Evolutionary conservation across 176 grass and related monocot genomes (phyloP).

Genomic region (Thalia dealbata): DNA sequence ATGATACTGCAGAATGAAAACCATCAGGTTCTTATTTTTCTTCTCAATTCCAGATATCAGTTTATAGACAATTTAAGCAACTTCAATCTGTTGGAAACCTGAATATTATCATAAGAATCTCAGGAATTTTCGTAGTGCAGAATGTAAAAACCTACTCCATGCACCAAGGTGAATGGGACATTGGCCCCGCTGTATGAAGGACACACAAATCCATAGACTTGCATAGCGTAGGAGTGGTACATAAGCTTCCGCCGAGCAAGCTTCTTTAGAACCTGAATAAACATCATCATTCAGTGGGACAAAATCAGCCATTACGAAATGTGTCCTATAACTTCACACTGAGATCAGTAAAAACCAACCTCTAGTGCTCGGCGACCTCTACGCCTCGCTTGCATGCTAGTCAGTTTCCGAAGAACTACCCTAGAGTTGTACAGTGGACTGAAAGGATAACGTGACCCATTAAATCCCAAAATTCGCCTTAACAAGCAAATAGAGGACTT

Average conservation of each 20-base stretch:
- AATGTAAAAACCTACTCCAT: slow-evolving; percentile 40
- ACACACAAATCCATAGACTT: slow-evolving; percentile 79
- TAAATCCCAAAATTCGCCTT: slow-evolving; percentile 10
- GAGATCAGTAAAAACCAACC: slow-evolving; percentile 27
- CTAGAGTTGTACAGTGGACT: slow-evolving; percentile 70
- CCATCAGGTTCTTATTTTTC: not conserved
- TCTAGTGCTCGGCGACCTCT: slow-evolving; percentile 83
- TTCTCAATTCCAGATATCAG: not conserved
- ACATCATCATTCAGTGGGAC: not conserved
- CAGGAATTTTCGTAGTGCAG: not conserved
- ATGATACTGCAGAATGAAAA: slow-evolving; percentile 57
- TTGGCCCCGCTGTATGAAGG: slow-evolving; percentile 26
- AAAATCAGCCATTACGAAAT: not conserved
- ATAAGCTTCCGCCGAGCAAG: slow-evolving; percentile 73
- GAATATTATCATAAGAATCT: not conserved
- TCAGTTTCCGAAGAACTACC: slow-evolving; percentile 75
- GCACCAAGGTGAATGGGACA: slow-evolving; percentile 66
- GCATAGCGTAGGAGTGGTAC: slow-evolving; percentile 89
- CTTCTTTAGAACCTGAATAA: slow-evolving; percentile 72
- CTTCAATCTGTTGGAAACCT: not conserved
- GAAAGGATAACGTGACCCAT: slow-evolving; percentile 11
- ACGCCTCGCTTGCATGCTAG: slow-evolving; percentile 62
- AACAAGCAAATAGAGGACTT: not conserved
- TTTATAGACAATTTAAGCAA: not conserved
- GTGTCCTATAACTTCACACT: not conserved